Evolutionary conservation across 495 filamentous ascomycete species (phyloP).

Genomic region (Lepidopterella palustris): DNA sequence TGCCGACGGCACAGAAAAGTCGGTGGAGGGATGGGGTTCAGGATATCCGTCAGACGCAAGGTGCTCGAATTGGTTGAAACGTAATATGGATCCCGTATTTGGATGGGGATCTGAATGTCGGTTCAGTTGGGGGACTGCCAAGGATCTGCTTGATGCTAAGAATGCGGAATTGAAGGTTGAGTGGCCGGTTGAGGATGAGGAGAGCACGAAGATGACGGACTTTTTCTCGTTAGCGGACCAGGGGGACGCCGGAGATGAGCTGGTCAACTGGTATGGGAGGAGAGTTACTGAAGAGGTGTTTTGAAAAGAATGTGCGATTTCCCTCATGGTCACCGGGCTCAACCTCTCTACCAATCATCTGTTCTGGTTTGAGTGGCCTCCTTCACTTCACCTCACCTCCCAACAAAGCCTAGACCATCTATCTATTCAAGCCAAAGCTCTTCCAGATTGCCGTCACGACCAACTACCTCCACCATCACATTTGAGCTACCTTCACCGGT

Average conservation of each 20-base stretch:
- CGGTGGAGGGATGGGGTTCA: slow-evolving; percentile 63
- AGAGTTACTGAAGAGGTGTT: slow-evolving; percentile 49
- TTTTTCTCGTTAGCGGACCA: slow-evolving; percentile 54
- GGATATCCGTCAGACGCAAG: slow-evolving; percentile 88
- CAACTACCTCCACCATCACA: background rate
- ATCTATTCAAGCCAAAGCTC: background rate
- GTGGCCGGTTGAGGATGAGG: slow-evolving; percentile 73
- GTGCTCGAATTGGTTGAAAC: slow-evolving; percentile 72
- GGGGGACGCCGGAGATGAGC: slow-evolving; percentile 44
- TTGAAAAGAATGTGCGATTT: background rate
- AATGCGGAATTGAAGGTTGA: slow-evolving; percentile 62
- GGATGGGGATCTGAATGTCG: slow-evolving; percentile 90
- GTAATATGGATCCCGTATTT: slow-evolving; percentile 86
- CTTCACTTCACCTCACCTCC: background rate
- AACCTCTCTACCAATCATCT: background rate
- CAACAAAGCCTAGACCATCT: background rate
- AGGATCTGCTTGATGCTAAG: slow-evolving; percentile 75
- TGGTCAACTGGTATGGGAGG: slow-evolving; percentile 59
- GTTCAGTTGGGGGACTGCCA: slow-evolving; percentile 93
- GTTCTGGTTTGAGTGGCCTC: background rate
- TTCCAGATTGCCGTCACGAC: background rate
- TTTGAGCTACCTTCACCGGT: too few relatives aligned
- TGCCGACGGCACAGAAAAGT: slow-evolving; percentile 14
- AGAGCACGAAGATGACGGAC: slow-evolving; percentile 58
- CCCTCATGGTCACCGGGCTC: background rate